Conservation (phyloP, 768 basidiomycete genomes). For the Jaapia argillacea region DNA sequence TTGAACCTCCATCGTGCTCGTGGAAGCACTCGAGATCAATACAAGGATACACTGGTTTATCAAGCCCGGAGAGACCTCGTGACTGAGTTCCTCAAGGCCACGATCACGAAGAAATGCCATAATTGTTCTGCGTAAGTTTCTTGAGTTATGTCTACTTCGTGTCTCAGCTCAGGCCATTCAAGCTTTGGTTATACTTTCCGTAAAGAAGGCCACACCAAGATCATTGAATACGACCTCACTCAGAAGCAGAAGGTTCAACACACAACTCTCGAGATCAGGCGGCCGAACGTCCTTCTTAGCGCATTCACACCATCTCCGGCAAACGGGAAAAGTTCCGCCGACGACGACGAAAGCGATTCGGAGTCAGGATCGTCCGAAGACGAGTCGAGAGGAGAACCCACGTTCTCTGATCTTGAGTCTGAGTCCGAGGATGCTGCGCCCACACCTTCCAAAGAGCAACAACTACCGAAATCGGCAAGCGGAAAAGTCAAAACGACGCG, state of each 20-base stretch:
- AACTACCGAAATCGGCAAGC: constrained; percentile 62
- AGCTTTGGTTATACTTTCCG: constrained; percentile 82
- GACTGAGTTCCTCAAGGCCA: constrained; percentile 64
- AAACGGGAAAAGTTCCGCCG: constrained; percentile 19
- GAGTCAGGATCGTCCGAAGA: no score
- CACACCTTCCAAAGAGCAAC: constrained; percentile 14
- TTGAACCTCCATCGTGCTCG: constrained; percentile 33
- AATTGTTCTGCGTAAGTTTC: constrained; percentile 76
- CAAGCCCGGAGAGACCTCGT: constrained; percentile 80
- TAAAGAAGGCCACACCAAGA: constrained; percentile 89
- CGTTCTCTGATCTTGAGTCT: constrained; percentile 35
- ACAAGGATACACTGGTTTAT: constrained; percentile 85
- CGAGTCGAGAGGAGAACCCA: constrained; percentile 37
- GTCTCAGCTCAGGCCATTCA: constrained; percentile 1
- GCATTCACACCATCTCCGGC: not conserved
- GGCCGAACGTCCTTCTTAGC: constrained; percentile 64
- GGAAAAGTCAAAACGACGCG: constrained; percentile 68
- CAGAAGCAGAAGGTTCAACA: constrained; percentile 63
- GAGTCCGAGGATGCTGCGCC: constrained; percentile 16
- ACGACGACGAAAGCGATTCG: constrained; percentile 39
- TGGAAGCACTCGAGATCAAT: constrained; percentile 62
- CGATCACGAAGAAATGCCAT: constrained; percentile 64
- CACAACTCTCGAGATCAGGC: constrained; percentile 38
- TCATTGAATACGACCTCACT: constrained; percentile 88
- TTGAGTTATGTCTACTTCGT: not conserved